These are phyloP conservation scores for Thalassiosira mediterranea DNA, from an alignment of 352 stramenopile genomes.

Conservation along the genomic window DNA sequence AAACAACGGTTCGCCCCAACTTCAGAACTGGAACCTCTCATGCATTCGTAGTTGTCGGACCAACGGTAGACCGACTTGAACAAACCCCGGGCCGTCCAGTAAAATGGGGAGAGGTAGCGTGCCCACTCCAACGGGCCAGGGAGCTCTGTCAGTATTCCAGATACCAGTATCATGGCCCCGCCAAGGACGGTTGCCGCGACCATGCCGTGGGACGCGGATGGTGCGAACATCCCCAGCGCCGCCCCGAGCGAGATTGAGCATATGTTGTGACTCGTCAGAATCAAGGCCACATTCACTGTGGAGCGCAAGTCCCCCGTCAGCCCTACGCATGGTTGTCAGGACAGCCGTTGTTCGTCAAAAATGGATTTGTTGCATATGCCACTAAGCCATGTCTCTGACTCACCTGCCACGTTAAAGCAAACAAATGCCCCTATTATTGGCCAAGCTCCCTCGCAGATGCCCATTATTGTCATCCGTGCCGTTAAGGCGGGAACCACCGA, in stretches of 20 bases:
- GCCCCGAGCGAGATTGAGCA: constrained; percentile 21
- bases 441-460: constrained; percentile 22
- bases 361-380: no score
- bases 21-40: constrained; percentile 11
- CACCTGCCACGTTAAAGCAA: constrained; percentile 18
- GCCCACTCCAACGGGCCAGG: constrained; percentile 18
- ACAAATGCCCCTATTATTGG: constrained; percentile 22
- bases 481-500: constrained; percentile 15
- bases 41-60: constrained; percentile 28
- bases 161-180: constrained; percentile 15
- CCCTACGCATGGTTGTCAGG: no score
- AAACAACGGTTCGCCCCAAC: constrained; percentile 33
- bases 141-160: constrained; percentile 14
- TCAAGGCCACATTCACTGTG: constrained; percentile 12
- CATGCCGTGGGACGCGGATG: constrained; percentile 13
- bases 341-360: no score
- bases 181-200: constrained; percentile 16
- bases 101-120: constrained; percentile 18
- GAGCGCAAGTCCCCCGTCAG: constrained; percentile 5
- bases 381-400: no score
- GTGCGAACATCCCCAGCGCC: background rate
- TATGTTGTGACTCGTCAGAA: constrained; percentile 20
- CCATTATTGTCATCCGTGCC: constrained; percentile 5
- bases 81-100: constrained; percentile 34
- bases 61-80: constrained; percentile 21